Percentiles rank a stretch among this genome's conserved stretches.
Evolutionary conservation across 2,329 filamentous ascomycete genomes (phyloP).

Genomic region (Venturia aucupariae): DNA sequence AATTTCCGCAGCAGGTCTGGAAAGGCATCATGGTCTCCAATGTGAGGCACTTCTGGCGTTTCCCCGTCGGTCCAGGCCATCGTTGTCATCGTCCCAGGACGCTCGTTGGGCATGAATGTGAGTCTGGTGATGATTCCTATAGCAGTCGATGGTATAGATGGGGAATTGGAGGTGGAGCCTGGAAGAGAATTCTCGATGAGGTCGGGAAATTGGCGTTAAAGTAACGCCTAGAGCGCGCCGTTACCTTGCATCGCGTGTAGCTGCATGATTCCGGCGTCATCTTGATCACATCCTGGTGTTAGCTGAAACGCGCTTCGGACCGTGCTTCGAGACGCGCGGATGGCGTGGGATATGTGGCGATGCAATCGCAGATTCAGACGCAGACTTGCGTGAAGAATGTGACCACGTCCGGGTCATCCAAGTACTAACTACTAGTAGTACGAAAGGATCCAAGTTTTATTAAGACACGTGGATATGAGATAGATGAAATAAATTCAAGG

Average conservation of each 20-base stretch:
- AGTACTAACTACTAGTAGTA: too few species aligned
- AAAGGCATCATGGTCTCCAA: slow-evolving; percentile 51
- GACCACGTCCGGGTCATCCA: neutral
- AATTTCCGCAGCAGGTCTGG: slow-evolving; percentile 58
- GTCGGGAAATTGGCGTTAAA: neutral
- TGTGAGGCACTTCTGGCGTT: slow-evolving; percentile 36
- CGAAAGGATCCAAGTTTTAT: too few species aligned
- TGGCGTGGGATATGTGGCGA: neutral
- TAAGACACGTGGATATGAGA: too few species aligned
- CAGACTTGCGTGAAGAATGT: neutral
- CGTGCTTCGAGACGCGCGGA: neutral
- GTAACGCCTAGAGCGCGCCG: slow-evolving; percentile 1
- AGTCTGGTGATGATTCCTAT: neutral
- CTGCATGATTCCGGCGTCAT: too few species aligned
- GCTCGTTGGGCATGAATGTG: neutral
- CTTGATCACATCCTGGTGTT: neutral
- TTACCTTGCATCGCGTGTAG: neutral
- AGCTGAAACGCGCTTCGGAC: neutral
- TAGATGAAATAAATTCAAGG: too few species aligned
- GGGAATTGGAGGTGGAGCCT: neutral
- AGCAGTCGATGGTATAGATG: neutral
- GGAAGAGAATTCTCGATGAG: neutral
- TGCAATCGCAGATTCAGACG: neutral
- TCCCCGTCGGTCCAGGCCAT: neutral
- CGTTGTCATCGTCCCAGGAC: neutral